phyloP scores from a whole-genome alignment of 2,329 filamentous ascomycete genomes.

The Chaetomiaceae sp. region DNA sequence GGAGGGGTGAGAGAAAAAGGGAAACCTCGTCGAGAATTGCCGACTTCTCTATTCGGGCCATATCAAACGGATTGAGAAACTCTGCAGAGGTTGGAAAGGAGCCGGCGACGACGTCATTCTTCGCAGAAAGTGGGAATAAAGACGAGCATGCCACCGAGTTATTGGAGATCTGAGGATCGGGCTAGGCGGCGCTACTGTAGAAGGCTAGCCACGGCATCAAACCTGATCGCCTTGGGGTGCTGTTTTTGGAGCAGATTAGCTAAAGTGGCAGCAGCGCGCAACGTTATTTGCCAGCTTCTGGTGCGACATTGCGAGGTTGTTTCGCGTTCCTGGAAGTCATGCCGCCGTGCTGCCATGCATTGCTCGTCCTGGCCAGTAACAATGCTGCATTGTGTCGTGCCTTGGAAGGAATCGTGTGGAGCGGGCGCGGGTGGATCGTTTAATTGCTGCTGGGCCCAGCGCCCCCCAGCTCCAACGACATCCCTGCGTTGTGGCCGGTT shows the following conservation, averaged over 20 bases:
- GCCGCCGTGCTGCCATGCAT: slow-evolving; percentile 1
- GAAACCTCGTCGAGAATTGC: not conserved
- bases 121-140: not conserved
- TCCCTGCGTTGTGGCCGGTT: slow-evolving; percentile 5
- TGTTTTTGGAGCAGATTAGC: slow-evolving; percentile 11
- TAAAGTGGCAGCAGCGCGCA: not conserved
- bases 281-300: not conserved
- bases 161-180: not conserved
- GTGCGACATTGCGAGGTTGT: slow-evolving; percentile 11
- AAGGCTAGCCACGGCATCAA: slow-evolving; percentile 1
- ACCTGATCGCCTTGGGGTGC: not conserved
- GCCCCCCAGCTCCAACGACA: not conserved
- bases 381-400: slow-evolving; percentile 5
- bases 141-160: no score
- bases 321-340: slow-evolving; percentile 9
- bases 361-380: slow-evolving; percentile 11
- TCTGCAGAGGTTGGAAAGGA: no score
- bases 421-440: slow-evolving; percentile 2
- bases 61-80: no score
- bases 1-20: not conserved
- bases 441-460: slow-evolving; percentile 5
- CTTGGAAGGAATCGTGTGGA: slow-evolving; percentile 8
- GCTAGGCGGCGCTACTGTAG: not conserved
- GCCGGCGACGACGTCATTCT: slow-evolving; percentile 5
- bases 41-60: not conserved